Conservation (phyloP, 805 yeast genomes). For the Sungouiella blattae region DNA sequence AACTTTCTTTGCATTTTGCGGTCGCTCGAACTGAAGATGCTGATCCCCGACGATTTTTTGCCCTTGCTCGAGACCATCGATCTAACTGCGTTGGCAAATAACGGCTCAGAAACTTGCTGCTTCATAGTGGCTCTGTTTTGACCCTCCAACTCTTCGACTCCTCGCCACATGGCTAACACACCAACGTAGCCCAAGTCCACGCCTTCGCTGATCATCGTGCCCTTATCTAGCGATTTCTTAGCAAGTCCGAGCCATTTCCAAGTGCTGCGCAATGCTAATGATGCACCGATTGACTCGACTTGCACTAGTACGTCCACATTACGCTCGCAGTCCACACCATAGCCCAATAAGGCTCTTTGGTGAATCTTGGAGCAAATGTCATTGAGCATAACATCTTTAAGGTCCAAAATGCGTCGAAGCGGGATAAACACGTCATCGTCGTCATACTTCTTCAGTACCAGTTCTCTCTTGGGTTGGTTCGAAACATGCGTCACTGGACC, state of each 20-base stretch:
- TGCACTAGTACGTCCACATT: conserved; percentile 61
- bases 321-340: conserved; percentile 61
- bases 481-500: conserved; percentile 7
- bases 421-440: conserved; percentile 23
- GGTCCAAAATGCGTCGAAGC: conserved; percentile 27
- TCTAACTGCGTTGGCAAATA: conserved; percentile 50
- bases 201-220: conserved; percentile 63
- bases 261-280: conserved; percentile 56
- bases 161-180: conserved; percentile 86
- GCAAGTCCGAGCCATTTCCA: conserved; percentile 92
- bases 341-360: conserved; percentile 67
- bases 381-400: conserved; percentile 49
- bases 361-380: conserved; percentile 76
- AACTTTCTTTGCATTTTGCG: conserved; percentile 66
- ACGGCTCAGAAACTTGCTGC: conserved; percentile 32
- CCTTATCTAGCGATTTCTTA: conserved; percentile 56
- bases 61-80: conserved; percentile 49
- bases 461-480: too few species aligned
- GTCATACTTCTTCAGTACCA: conserved; percentile 1
- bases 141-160: conserved; percentile 45
- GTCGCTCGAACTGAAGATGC: conserved; percentile 43
- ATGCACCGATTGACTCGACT: conserved; percentile 50
- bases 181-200: conserved; percentile 87
- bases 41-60: conserved; percentile 43
- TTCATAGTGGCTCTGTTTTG: conserved; percentile 47